Conservation (phyloP, 2,329 filamentous ascomycete genomes). For the Blastomyces emzantsi region DNA sequence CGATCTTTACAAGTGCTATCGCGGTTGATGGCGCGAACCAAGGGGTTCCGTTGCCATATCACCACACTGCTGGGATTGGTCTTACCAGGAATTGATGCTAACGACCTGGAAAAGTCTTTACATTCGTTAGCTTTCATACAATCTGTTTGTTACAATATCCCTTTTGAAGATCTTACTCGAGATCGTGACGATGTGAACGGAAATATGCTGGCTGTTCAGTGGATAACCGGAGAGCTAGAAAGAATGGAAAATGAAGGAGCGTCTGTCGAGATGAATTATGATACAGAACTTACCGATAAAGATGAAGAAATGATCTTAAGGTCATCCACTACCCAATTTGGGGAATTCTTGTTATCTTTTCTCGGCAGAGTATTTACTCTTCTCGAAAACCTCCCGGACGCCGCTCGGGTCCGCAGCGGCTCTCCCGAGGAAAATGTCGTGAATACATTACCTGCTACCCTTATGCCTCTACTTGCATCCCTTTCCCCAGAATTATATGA, state of each 20-base stretch:
- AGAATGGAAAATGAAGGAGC: conserved; percentile 84
- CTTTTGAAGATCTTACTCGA: conserved; percentile 71
- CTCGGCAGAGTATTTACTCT: conserved; percentile 92
- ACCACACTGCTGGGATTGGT: conserved; percentile 89
- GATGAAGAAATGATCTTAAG: conserved; percentile 81
- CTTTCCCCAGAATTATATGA: conserved; percentile 92
- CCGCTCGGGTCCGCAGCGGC: conserved; percentile 74
- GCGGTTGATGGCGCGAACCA: conserved; percentile 81
- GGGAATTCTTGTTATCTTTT: conserved; percentile 84
- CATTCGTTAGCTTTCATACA: conserved; percentile 94
- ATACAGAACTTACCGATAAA: conserved; percentile 68
- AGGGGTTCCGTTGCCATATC: conserved; percentile 93
- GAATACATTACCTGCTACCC: conserved; percentile 83
- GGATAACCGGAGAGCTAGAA: conserved; percentile 91
- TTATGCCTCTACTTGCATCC: conserved; percentile 82
- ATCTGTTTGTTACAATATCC: conserved; percentile 91
- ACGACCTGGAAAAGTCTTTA: conserved; percentile 92
- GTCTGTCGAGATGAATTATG: conserved; percentile 76
- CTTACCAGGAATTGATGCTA: conserved; percentile 91
- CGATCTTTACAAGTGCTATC: conserved; percentile 87
- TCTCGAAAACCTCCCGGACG: conserved; percentile 88
- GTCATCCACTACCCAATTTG: conserved; percentile 88
- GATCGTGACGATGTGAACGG: conserved; percentile 60
- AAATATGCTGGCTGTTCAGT: conserved; percentile 72
- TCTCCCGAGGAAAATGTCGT: conserved; percentile 96